Evolutionary conservation across 2,329 filamentous ascomycete species (phyloP).

Genomic region (Epichloe sylvatica): DNA sequence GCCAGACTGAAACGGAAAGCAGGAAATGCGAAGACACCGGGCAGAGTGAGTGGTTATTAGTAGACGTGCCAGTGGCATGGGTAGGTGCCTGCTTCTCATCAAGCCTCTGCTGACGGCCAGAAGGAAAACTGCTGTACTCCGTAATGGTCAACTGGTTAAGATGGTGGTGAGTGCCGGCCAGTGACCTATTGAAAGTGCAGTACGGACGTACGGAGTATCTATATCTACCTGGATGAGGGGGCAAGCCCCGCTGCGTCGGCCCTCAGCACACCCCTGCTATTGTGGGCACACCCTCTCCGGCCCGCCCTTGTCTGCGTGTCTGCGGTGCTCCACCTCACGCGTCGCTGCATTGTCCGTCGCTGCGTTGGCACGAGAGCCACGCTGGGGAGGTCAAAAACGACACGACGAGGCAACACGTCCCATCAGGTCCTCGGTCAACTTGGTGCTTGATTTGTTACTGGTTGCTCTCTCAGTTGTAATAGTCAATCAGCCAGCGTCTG

Average conservation of each 20-base stretch:
- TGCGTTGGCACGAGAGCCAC: constrained; percentile 16
- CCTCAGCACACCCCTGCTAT: neutral
- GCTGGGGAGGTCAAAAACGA: constrained; percentile 9
- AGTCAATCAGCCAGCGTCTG: neutral
- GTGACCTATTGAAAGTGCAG: too few relatives aligned
- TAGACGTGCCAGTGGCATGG: neutral
- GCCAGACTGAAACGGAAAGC: neutral
- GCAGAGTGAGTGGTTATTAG: neutral
- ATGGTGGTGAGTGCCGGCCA: too few relatives aligned
- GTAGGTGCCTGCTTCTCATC: neutral
- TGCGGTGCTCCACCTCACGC: constrained; percentile 2
- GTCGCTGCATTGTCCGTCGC: constrained; percentile 5
- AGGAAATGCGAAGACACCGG: too few relatives aligned
- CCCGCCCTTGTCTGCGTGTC: neutral
- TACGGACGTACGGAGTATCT: too few relatives aligned
- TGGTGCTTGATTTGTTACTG: neutral
- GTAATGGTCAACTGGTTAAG: too few relatives aligned
- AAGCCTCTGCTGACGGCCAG: neutral
- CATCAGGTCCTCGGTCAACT: neutral
- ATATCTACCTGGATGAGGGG: constrained; percentile 1
- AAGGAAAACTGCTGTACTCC: too few relatives aligned
- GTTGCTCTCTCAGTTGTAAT: neutral
- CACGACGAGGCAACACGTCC: constrained; percentile 1
- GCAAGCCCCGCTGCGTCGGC: constrained; percentile 1
- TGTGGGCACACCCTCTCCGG: neutral